These are phyloP conservation scores for Epichloe gansuensis DNA, from an alignment of 2,329 filamentous ascomycete species.

Conservation along the genomic window DNA sequence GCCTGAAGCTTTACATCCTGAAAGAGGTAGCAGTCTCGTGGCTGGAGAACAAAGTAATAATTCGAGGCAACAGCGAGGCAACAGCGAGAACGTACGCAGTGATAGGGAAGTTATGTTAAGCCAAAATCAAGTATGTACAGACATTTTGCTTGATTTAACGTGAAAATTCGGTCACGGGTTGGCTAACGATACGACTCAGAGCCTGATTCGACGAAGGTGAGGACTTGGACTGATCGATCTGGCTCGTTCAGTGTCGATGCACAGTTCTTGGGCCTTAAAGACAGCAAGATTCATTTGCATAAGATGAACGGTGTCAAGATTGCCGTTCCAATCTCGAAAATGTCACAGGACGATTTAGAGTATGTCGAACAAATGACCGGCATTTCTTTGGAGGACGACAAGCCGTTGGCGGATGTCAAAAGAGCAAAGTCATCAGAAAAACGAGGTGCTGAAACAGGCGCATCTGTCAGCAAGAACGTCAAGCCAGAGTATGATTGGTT, in stretches of 20 bases:
- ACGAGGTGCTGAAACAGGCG: constrained; percentile 35
- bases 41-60: constrained; percentile 54
- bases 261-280: constrained; percentile 86
- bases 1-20: constrained; percentile 61
- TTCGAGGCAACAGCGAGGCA: constrained; percentile 57
- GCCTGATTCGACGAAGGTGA: constrained; percentile 70
- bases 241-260: constrained; percentile 96
- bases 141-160: not conserved
- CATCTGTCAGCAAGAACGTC: constrained; percentile 46
- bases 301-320: constrained; percentile 98
- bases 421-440: constrained; percentile 29
- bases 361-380: constrained; percentile 87
- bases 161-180: not conserved
- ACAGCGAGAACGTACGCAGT: constrained; percentile 53
- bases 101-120: constrained; percentile 39
- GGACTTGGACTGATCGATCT: constrained; percentile 89
- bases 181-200: constrained; percentile 36
- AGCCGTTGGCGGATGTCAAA: constrained; percentile 78
- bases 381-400: constrained; percentile 84
- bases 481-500: constrained; percentile 94
- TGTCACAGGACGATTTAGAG: constrained; percentile 90
- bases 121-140: constrained; percentile 58
- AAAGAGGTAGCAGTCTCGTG: constrained; percentile 68
- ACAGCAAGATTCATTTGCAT: constrained; percentile 95
- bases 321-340: constrained; percentile 86